phyloP scores from a whole-genome alignment of 768 basidiomycete species.

The Gymnopilus junonius region DNA sequence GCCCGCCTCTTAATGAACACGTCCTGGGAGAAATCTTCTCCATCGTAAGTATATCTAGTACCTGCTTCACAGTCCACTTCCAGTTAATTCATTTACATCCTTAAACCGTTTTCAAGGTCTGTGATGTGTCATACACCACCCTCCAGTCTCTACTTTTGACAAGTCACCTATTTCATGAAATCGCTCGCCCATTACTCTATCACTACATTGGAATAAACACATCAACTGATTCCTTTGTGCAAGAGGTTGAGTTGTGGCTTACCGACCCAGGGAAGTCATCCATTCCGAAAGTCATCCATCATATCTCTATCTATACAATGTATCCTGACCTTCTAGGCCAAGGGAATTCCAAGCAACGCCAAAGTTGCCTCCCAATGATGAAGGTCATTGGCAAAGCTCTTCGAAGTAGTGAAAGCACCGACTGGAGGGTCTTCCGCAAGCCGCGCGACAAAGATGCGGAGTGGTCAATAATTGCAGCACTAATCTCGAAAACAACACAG shows the following conservation, averaged over 20 bases:
- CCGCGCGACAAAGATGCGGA: background rate
- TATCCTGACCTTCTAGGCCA: background rate
- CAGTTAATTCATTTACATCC: background rate
- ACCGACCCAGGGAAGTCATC: background rate
- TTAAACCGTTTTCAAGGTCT: too few relatives aligned
- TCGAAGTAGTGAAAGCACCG: background rate
- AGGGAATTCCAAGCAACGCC: background rate
- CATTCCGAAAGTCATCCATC: background rate
- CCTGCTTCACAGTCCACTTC: too few relatives aligned
- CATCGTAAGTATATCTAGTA: background rate
- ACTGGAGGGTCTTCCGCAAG: background rate
- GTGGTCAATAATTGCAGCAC: background rate
- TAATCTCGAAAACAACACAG: background rate
- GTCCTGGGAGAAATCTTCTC: background rate
- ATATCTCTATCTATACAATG: background rate
- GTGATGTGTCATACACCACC: background rate
- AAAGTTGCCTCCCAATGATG: background rate
- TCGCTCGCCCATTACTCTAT: background rate
- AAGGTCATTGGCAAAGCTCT: background rate
- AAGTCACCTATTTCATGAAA: background rate
- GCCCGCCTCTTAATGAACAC: background rate
- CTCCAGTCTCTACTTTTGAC: background rate
- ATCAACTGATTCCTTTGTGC: background rate
- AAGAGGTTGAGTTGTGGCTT: background rate
- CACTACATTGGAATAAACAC: background rate